Conservation (phyloP, 371 early-diverging fungal species). For the Mucor indicus region DNA sequence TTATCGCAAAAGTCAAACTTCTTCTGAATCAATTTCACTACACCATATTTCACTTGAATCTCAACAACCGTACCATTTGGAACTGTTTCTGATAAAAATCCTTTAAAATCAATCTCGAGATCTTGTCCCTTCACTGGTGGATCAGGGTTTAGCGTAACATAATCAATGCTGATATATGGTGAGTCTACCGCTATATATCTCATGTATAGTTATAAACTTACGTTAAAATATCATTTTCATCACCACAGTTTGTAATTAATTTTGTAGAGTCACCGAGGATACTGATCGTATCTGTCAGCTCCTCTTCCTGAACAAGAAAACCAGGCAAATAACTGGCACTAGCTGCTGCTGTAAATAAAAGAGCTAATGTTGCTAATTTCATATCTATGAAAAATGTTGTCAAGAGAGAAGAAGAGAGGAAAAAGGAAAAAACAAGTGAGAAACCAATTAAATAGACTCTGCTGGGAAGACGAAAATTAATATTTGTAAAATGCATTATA, state of each 20-base stretch:
- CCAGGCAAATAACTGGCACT: constrained; percentile 15
- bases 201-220: not conserved
- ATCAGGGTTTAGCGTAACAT: constrained; percentile 52
- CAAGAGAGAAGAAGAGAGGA: no score
- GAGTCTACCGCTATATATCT: not conserved
- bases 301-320: constrained; percentile 16
- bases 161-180: constrained; percentile 27
- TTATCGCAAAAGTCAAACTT: constrained; percentile 55
- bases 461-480: no score
- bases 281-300: not conserved
- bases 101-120: constrained; percentile 53
- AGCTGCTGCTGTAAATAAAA: no score
- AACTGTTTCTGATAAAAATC: constrained; percentile 42
- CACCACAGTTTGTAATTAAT: constrained; percentile 25
- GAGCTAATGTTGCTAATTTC: no score
- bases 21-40: constrained; percentile 37
- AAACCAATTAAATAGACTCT: no score
- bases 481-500: no score
- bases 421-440: no score
- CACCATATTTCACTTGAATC: constrained; percentile 50
- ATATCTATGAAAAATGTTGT: no score
- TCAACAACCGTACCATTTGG: constrained; percentile 48
- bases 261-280: constrained; percentile 18
- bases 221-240: constrained; percentile 19
- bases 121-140: constrained; percentile 53